Evolutionary conservation across 2,329 filamentous ascomycete species (phyloP).

Genomic region (Zasmidium citrigriseum): DNA sequence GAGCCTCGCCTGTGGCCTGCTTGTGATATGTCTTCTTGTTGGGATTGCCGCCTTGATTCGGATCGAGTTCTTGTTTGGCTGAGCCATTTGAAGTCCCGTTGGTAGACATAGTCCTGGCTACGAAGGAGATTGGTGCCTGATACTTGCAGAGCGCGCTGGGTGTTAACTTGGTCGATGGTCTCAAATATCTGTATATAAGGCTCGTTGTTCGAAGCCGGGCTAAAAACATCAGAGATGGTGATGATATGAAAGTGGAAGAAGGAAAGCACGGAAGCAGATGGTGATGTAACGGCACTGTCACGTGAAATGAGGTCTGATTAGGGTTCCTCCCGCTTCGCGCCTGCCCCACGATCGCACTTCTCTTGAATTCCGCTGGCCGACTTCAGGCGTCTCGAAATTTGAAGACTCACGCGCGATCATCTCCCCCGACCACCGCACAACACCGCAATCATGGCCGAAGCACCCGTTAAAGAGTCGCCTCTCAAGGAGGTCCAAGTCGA

Average conservation of each 20-base stretch:
- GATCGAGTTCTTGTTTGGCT: constrained; percentile 37
- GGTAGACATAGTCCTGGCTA: constrained; percentile 4
- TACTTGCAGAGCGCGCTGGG: too few relatives aligned
- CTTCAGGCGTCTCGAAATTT: not conserved
- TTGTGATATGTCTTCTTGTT: constrained; percentile 68
- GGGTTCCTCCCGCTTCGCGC: too few relatives aligned
- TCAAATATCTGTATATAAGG: too few relatives aligned
- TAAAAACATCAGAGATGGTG: too few relatives aligned
- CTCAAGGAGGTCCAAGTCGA: constrained; percentile 79
- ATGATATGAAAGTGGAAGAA: too few relatives aligned
- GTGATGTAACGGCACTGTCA: too few relatives aligned
- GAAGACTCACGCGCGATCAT: not conserved
- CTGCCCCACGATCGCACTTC: not conserved
- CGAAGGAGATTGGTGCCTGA: not conserved
- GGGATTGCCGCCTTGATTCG: constrained; percentile 50
- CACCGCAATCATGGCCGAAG: constrained; percentile 29
- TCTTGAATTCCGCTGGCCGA: not conserved
- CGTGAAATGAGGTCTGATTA: too few relatives aligned
- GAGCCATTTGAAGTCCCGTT: constrained; percentile 9
- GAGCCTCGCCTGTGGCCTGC: constrained; percentile 70
- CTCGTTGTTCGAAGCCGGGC: too few relatives aligned
- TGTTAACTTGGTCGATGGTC: too few relatives aligned
- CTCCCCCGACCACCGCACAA: not conserved
- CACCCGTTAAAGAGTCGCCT: constrained; percentile 50
- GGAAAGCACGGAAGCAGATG: too few relatives aligned